phyloP scores from a whole-genome alignment of 306 rosid genomes.

The Chamaecrista fasciculata region DNA sequence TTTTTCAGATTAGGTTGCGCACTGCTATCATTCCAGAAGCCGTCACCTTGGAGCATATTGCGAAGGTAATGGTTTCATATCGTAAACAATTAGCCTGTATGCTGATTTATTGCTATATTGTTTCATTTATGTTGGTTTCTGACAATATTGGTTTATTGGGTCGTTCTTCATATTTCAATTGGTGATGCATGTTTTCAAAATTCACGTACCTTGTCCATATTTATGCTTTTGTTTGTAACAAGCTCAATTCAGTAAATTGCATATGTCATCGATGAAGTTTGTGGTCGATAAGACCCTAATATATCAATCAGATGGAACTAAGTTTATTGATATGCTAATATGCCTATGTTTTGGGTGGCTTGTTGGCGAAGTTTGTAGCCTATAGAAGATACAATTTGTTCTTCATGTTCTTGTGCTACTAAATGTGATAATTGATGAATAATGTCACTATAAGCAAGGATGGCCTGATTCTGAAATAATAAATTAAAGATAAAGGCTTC shows the following conservation, averaged over 20 bases:
- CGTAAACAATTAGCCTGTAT: neutral
- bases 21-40: slow-evolving; percentile 79
- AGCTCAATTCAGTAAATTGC: slow-evolving; percentile 7
- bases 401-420: neutral
- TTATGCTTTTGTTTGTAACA: slow-evolving; percentile 2
- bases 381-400: slow-evolving; percentile 5
- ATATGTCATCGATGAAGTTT: neutral
- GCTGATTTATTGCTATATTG: neutral
- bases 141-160: neutral
- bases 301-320: neutral
- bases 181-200: neutral
- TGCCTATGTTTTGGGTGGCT: slow-evolving; percentile 8
- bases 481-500: neutral
- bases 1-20: slow-evolving; percentile 76
- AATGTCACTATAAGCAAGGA: neutral
- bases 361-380: neutral
- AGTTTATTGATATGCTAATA: neutral
- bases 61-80: slow-evolving; percentile 54
- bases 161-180: neutral
- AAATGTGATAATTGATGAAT: slow-evolving; percentile 2
- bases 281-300: neutral
- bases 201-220: neutral
- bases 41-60: slow-evolving; percentile 84
- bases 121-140: neutral
- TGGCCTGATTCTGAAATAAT: neutral